phyloP scores from a whole-genome alignment of 1,284 basidiomycete genomes.

The Flammula alnicola region DNA sequence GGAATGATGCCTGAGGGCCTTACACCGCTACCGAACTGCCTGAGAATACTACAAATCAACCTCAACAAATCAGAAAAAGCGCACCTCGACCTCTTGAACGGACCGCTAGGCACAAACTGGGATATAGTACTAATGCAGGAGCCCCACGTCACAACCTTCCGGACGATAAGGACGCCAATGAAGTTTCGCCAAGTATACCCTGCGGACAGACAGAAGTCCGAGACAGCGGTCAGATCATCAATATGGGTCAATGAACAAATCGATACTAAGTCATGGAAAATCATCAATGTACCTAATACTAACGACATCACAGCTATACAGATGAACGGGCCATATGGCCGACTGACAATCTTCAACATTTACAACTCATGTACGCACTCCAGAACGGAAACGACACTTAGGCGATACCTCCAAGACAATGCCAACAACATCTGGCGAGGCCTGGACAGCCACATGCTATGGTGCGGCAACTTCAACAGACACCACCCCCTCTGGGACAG shows the following conservation, averaged over 20 bases:
- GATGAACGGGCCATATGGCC: conserved; percentile 12
- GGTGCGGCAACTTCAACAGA: not conserved
- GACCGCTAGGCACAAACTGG: conserved; percentile 12
- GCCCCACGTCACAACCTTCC: conserved; percentile 26
- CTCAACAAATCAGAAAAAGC: conserved; percentile 17
- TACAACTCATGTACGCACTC: conserved; percentile 20
- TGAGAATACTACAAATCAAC: conserved; percentile 22
- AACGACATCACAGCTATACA: conserved; percentile 32
- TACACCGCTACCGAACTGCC: not conserved
- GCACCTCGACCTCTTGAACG: conserved; percentile 22
- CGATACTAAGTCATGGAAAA: conserved; percentile 27
- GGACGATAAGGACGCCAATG: conserved; percentile 18
- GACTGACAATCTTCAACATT: conserved; percentile 31
- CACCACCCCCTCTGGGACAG: conserved; percentile 8
- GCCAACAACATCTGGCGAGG: not conserved
- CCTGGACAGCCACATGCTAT: not conserved
- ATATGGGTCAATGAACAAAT: conserved; percentile 31
- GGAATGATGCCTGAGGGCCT: no score
- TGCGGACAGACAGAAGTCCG: not conserved
- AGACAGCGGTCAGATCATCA: conserved; percentile 17
- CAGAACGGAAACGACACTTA: conserved; percentile 7
- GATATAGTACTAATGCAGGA: conserved; percentile 34
- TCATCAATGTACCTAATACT: conserved; percentile 19
- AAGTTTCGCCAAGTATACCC: conserved; percentile 22
- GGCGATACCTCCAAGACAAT: conserved; percentile 6